These are phyloP conservation scores for Sphenostylis stenocarpa DNA, from an alignment of 306 rosid genomes.

Conservation along the genomic window DNA sequence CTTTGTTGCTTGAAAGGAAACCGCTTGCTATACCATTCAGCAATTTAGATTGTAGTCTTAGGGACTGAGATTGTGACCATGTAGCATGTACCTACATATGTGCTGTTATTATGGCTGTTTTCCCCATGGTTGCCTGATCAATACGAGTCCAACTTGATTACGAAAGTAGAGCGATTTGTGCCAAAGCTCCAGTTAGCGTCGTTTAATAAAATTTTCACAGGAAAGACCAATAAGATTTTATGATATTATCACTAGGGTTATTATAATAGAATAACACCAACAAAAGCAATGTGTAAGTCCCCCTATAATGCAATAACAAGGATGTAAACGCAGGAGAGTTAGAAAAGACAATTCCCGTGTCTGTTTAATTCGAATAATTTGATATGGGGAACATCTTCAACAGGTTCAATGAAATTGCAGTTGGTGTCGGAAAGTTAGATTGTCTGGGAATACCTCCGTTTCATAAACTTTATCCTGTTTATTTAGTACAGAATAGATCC, in stretches of 20 bases:
- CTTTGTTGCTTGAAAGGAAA: slow-evolving; percentile 72
- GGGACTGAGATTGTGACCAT: neutral
- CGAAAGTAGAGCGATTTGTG: neutral
- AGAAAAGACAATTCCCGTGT: no score
- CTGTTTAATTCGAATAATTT: neutral
- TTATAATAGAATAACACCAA: neutral
- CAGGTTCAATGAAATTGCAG: neutral
- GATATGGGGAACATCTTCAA: neutral
- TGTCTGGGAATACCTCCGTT: neutral
- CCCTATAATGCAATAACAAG: neutral
- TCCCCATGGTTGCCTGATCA: neutral
- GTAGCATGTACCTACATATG: neutral
- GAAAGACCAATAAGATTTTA: neutral
- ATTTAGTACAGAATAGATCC: no score
- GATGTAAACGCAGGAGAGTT: no score
- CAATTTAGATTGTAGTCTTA: slow-evolving; percentile 34
- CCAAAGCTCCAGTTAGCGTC: neutral
- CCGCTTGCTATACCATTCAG: slow-evolving; percentile 46
- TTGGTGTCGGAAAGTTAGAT: neutral
- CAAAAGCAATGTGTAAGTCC: neutral
- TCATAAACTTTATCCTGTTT: neutral
- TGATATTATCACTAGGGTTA: neutral
- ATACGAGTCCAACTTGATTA: neutral
- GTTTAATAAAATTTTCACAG: neutral
- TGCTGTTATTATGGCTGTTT: neutral